A percentile compares a stretch with the other conserved stretches of the same genome.
phyloP scores from a whole-genome alignment of 345 rosid species.

The Barbarea vulgaris region DNA sequence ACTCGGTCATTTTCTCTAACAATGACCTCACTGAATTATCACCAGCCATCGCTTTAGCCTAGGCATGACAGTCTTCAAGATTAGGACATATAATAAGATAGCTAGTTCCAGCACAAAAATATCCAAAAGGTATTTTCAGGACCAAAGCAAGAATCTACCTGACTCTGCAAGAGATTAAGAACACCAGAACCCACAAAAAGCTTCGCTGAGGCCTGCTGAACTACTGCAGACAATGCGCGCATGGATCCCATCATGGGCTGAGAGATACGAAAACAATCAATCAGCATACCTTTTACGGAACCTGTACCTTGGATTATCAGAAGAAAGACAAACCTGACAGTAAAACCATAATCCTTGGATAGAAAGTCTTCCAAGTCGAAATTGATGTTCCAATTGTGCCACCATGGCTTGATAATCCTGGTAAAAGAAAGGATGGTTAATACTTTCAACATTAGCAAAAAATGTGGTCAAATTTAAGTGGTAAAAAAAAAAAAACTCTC shows the following conservation, averaged over 20 bases:
- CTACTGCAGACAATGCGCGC: conserved; percentile 81
- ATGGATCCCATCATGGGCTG: conserved; percentile 95
- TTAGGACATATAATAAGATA: conserved; percentile 30
- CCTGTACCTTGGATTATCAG: neutral
- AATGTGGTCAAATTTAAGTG: conserved; percentile 2
- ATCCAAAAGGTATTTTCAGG: neutral
- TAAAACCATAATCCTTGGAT: conserved; percentile 98
- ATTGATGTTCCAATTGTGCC: conserved; percentile 97
- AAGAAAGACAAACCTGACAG: conserved; percentile 73
- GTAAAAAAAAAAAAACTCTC: neutral
- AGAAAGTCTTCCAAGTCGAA: conserved; percentile 94
- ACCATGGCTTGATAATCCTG: conserved; percentile 96
- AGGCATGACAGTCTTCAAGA: conserved; percentile 39
- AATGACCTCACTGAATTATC: conserved; percentile 92
- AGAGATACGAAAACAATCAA: conserved; percentile 33
- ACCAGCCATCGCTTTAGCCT: conserved; percentile 98
- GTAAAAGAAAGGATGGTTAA: conserved; percentile 26
- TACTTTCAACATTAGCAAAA: conserved; percentile 11
- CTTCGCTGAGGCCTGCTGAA: conserved; percentile 76
- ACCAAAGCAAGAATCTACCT: conserved; percentile 50
- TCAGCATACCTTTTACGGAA: conserved; percentile 14
- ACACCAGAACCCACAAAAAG: conserved; percentile 83
- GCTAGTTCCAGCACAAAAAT: conserved; percentile 13
- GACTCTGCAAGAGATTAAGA: conserved; percentile 94
- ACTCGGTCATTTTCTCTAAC: conserved; percentile 93